Percentiles rank a stretch among this genome's conserved stretches.
Evolutionary conservation across 441 rosid species (phyloP).

Genomic region (Breynia disticha): DNA sequence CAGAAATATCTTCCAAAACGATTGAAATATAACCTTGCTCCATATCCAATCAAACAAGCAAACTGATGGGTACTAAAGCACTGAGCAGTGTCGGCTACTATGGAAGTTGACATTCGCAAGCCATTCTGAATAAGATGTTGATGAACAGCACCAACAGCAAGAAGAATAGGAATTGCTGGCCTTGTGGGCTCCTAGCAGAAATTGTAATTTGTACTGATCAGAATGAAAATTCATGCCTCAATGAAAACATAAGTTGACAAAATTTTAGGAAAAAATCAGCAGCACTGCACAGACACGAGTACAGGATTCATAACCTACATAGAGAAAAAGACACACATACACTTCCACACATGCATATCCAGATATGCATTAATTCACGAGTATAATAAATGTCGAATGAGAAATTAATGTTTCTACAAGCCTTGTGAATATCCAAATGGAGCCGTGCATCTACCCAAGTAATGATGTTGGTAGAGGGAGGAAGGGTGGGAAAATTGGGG

Average conservation of each 20-base stretch:
- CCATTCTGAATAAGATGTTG: slow-evolving; percentile 99
- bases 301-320: not conserved
- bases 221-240: not conserved
- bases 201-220: slow-evolving; percentile 4
- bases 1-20: slow-evolving; percentile 6
- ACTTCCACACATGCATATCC: not conserved
- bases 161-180: slow-evolving; percentile 88
- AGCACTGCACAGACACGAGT: not conserved
- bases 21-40: slow-evolving; percentile 67
- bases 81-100: slow-evolving; percentile 93
- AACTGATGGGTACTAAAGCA: slow-evolving; percentile 99
- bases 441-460: too few species aligned
- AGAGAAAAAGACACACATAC: not conserved
- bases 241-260: slow-evolving; percentile 3
- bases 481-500: not conserved
- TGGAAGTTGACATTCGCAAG: slow-evolving; percentile 87
- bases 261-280: not conserved
- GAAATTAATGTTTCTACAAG: too few species aligned
- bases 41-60: slow-evolving; percentile 96
- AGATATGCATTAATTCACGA: not conserved
- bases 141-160: slow-evolving; percentile 98
- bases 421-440: too few species aligned
- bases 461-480: not conserved
- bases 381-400: too few species aligned
- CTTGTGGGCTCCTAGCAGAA: slow-evolving; percentile 71